A percentile compares a stretch with the other conserved stretches of the same genome.
Evolutionary conservation across 352 stramenopile genomes (phyloP).

Genomic region (Pythium diclinum): DNA sequence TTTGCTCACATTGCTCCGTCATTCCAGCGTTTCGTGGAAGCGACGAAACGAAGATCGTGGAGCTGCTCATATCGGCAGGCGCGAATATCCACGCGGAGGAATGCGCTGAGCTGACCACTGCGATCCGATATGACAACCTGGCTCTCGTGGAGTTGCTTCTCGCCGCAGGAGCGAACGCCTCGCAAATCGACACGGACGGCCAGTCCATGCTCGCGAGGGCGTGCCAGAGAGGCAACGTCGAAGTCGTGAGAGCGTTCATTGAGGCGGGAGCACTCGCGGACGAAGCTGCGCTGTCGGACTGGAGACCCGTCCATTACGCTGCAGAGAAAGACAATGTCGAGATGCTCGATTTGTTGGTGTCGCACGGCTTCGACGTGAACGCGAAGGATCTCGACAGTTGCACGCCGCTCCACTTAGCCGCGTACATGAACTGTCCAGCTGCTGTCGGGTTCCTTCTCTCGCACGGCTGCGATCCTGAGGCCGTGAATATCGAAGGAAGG

Average conservation of each 20-base stretch:
- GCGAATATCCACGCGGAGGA: no score
- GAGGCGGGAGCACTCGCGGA: conserved; percentile 23
- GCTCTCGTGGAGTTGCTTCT: no score
- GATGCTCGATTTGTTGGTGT: conserved; percentile 28
- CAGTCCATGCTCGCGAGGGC: background rate
- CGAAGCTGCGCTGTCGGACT: conserved; percentile 9
- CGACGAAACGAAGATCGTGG: no score
- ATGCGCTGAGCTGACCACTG: no score
- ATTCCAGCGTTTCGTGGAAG: no score
- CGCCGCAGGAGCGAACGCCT: no score
- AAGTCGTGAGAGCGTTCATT: conserved; percentile 8
- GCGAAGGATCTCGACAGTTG: background rate
- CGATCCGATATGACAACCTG: no score
- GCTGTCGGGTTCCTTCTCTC: conserved; percentile 2
- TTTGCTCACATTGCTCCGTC: no score
- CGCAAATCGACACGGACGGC: no score
- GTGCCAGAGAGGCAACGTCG: background rate
- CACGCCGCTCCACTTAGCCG: background rate
- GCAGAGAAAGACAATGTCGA: conserved; percentile 33
- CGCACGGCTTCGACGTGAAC: conserved; percentile 5
- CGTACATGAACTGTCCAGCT: background rate
- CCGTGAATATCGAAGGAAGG: conserved; percentile 30
- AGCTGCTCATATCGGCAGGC: no score
- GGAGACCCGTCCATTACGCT: conserved; percentile 35
- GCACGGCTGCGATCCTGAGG: background rate